phyloP scores from a whole-genome alignment of 495 filamentous ascomycete genomes.

The Aspergillus avenaceus region DNA sequence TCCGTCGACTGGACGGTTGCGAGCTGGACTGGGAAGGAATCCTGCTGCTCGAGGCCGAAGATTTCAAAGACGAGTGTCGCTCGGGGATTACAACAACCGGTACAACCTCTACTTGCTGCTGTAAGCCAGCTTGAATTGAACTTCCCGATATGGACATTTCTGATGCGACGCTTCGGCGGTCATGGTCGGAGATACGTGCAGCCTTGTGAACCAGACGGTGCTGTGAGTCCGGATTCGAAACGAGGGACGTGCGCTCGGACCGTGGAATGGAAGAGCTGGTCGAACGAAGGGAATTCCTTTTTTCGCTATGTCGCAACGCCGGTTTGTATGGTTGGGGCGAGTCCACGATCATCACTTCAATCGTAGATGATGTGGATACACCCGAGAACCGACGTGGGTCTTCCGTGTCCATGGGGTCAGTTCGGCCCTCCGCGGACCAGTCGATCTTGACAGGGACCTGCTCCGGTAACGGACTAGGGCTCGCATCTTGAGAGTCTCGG shows the following conservation, averaged over 20 bases:
- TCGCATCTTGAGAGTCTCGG: constrained; percentile 19
- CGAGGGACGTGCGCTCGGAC: constrained; percentile 41
- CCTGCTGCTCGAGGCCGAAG: constrained; percentile 36
- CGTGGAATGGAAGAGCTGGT: constrained; percentile 41
- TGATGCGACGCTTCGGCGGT: constrained; percentile 56
- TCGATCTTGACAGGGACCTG: constrained; percentile 37
- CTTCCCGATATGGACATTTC: constrained; percentile 53
- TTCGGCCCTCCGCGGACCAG: constrained; percentile 31
- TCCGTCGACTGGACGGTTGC: constrained; percentile 28
- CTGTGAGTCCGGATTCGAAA: constrained; percentile 36
- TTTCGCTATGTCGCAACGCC: constrained; percentile 64
- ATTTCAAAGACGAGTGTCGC: constrained; percentile 59
- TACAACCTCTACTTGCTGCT: constrained; percentile 52
- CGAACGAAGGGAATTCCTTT: constrained; percentile 57
- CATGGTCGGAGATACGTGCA: constrained; percentile 43
- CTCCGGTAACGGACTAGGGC: constrained; percentile 31
- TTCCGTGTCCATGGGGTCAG: constrained; percentile 28
- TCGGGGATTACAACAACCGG: constrained; percentile 72
- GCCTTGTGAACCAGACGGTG: constrained; percentile 47
- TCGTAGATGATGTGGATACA: constrained; percentile 63
- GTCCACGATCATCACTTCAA: constrained; percentile 69
- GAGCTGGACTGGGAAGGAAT: constrained; percentile 30
- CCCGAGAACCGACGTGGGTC: constrained; percentile 49
- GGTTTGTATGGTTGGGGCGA: constrained; percentile 46
- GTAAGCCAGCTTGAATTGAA: constrained; percentile 41